Evolutionary conservation across 306 rosid species (phyloP), one percentile per base, ranked within the genome.

Genomic region (Albizia julibrissin): DNA sequence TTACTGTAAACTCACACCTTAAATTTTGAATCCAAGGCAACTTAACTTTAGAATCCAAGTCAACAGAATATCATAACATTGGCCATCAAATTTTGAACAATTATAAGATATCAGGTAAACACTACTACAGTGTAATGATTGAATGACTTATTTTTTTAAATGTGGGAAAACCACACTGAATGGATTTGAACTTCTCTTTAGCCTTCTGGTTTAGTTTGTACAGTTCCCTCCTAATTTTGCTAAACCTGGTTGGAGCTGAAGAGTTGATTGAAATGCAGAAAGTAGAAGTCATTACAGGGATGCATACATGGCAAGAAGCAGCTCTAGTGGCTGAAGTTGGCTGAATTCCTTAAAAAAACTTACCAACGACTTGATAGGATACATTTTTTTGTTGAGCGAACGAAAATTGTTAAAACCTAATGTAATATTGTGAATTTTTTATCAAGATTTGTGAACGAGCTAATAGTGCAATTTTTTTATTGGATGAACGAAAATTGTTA

Each of bases 271-370:
- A 71, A 47, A 73, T 5, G 6, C 62, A 83, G 70, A 84, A 80
- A 39, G 89, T 80, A 43, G 27, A 89, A 50, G 89, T 82, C 56
- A 79, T 91, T 58, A 82, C 88, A 46, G 95, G 95, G 79, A 87
- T 85, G 89, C 84, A 84, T 1, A 79, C 81, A 62, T 91, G 95
- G 95, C 81, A 54, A 77, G 91, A 91, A 85, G 88, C 88, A 68
- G 77, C 86, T 78, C 83, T 84, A 39, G 88, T 91, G 9, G 93
- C 91, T 19, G 89, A 85, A 80, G 56, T 85, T 77, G 86, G 86
- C n/a, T n/a, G n/a, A n/a, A 78, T 29, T 29, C 31, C 31, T 29
- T 29, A 29, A 29, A 29, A 29, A 29, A 29, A 29, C 31, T 29
- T 29, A 3, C 2, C 1, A 29, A 29, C 31, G 31, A 2, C 31